Conservation (phyloP, 108 stramenopile species). For the Discostella pseudostelligera region DNA sequence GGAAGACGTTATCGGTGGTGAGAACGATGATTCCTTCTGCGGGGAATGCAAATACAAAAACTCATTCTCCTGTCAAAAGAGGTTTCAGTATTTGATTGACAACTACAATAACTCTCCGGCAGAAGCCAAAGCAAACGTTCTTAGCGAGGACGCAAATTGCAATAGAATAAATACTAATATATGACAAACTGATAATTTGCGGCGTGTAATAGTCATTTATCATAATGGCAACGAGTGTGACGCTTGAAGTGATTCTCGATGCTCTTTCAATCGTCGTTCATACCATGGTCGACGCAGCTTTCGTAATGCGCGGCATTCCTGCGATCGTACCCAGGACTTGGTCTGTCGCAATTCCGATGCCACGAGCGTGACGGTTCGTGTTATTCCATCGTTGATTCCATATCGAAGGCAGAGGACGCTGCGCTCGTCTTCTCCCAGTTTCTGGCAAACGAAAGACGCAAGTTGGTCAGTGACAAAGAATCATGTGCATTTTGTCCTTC, state of each 20-base stretch:
- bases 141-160: slow-evolving; percentile 21
- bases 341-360: slow-evolving; percentile 76
- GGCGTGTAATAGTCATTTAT: neutral
- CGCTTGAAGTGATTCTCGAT: slow-evolving; percentile 68
- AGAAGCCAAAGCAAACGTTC: slow-evolving; percentile 14
- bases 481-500: neutral
- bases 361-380: slow-evolving; percentile 81
- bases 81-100: slow-evolving; percentile 21
- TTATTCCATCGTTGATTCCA: slow-evolving; percentile 84
- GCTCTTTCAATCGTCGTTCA: slow-evolving; percentile 83
- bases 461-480: slow-evolving; percentile 5
- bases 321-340: slow-evolving; percentile 85
- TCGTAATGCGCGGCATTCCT: slow-evolving; percentile 85
- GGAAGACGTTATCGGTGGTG: neutral
- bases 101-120: slow-evolving; percentile 8
- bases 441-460: slow-evolving; percentile 10
- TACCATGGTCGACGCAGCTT: slow-evolving; percentile 90
- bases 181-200: neutral
- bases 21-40: slow-evolving; percentile 13
- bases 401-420: slow-evolving; percentile 72
- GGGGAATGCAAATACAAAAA: slow-evolving; percentile 14
- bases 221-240: slow-evolving; percentile 36
- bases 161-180: neutral
- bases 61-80: slow-evolving; percentile 4
- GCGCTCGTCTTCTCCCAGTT: slow-evolving; percentile 75